These are phyloP conservation scores for Elongisporangium senticosum DNA, from an alignment of 352 stramenopile genomes.

Conservation along the genomic window DNA sequence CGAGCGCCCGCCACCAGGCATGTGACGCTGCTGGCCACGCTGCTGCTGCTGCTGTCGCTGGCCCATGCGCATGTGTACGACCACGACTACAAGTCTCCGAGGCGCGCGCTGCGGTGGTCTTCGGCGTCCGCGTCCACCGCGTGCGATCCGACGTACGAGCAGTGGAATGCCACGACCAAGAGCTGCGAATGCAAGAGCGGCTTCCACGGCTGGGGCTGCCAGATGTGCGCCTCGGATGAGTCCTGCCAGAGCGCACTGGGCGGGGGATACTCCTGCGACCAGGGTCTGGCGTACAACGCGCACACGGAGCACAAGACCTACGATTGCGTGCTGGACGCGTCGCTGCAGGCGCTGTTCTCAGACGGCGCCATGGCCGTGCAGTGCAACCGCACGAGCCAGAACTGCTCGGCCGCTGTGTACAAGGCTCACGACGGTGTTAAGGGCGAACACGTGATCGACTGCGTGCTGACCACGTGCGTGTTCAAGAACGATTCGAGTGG, in stretches of 20 bases:
- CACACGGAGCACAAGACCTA: conserved; percentile 59
- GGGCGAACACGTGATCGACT: conserved; percentile 68
- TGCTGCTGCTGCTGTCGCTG: background rate
- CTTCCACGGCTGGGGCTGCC: conserved; percentile 60
- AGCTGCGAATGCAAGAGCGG: conserved; percentile 47
- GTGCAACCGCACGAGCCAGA: conserved; percentile 45
- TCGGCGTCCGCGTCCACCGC: background rate
- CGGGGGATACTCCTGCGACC: conserved; percentile 32
- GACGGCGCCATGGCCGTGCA: conserved; percentile 58
- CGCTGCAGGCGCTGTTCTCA: conserved; percentile 56
- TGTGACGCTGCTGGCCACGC: background rate
- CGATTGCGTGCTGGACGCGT: conserved; percentile 39
- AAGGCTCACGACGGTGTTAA: conserved; percentile 40
- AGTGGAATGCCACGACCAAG: conserved; percentile 42
- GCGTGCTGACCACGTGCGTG: conserved; percentile 41
- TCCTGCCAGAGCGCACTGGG: conserved; percentile 33
- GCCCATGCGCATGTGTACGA: background rate
- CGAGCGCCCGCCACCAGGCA: background rate
- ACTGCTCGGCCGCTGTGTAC: conserved; percentile 65
- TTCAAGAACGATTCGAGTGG: conserved; percentile 26
- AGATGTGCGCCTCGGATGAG: conserved; percentile 37
- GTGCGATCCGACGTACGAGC: conserved; percentile 60
- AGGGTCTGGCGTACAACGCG: conserved; percentile 45
- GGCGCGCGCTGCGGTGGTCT: background rate
- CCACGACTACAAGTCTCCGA: background rate